Base-by-base conservation (phyloP, 2,329 filamentous ascomycete genomes). In the Fusarium dimerum region DNA sequence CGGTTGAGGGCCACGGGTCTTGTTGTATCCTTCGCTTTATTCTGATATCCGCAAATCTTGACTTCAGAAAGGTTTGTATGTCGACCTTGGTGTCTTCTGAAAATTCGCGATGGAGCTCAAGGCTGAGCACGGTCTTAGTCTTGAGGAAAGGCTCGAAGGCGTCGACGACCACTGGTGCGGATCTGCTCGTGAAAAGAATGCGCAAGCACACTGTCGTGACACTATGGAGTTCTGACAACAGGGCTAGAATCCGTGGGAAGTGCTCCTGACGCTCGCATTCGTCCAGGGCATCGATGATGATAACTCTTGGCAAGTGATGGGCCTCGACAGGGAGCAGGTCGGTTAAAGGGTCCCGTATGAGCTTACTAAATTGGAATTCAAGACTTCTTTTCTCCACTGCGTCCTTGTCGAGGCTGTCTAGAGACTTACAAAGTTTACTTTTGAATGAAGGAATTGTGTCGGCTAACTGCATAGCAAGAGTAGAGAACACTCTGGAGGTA, bases 381-480 rank as follows among this genome's bases (percentile, higher is more conserved):
- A 55, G 45, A 3, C 34, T 17, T 20, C 43, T 52, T 4, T 47
- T 41, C 1, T 47, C 30, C 6, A 53, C 11, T 2, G 40, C 43
- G 2, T 18, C n/a, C 16, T 43, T 51, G 3, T 16, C 3, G 8
- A 40, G 50, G 6, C 60, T 17, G 16, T 50, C 5, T 6, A 51
- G 18, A 0, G 54, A 47, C 2, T 52, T 42, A 1, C 43, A 20
- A 0, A 65, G 13, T 1, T 17, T 40, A 7, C 39, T 12, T 2
- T 11, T 59, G 4, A 75, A 30, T 3, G 32, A 40, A 9, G 69
- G 66, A 5, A 70, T 52, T 9, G 51, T 52, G 0, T 13, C 38
- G 1, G 64, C 56, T 6, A 78, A 64, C 41, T 77, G 69, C 4
- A 43, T 45, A 3, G 70, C 67, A n/a, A 79, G 52, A 0, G 75